Evolutionary conservation across 2,329 filamentous ascomycete genomes (phyloP).

Genomic region (Ophiostoma sp.): DNA sequence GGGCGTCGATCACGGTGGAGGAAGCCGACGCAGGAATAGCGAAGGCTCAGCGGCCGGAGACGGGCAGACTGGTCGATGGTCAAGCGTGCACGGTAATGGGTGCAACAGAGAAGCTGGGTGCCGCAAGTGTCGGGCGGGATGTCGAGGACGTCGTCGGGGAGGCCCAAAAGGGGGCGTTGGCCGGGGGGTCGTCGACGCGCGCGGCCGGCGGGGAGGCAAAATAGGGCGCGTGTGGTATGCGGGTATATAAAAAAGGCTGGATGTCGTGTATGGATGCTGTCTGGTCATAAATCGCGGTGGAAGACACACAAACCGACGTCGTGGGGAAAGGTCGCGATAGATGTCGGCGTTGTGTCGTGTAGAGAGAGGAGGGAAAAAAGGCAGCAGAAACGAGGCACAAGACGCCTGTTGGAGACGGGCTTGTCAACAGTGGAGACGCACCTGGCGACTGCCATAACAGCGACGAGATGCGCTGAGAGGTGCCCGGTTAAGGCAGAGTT

Average conservation of each 20-base stretch:
- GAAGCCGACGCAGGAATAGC: not conserved
- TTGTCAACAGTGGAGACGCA: conserved; percentile 7
- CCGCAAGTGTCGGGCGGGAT: not conserved
- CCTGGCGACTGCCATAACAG: not conserved
- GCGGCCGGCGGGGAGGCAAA: not conserved
- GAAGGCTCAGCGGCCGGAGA: not conserved
- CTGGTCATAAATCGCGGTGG: not conserved
- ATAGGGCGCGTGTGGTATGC: not conserved
- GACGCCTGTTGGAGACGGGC: not conserved
- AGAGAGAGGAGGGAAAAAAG: not conserved
- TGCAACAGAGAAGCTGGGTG: not conserved
- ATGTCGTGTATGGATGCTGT: not conserved
- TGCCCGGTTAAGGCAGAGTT: not conserved
- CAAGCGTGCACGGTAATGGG: not conserved
- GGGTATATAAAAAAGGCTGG: not conserved
- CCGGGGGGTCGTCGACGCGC: conserved; percentile 2
- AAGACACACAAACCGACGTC: not conserved
- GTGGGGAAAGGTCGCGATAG: conserved; percentile 9
- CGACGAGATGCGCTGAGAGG: not conserved
- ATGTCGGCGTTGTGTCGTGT: not conserved
- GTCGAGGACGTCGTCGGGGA: not conserved
- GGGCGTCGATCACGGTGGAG: conserved; percentile 8
- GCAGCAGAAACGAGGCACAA: not conserved
- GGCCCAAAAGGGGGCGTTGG: conserved; percentile 2
- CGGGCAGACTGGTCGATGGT: too few relatives aligned